Evolutionary conservation across 2,329 filamentous ascomycete genomes (phyloP).

Genomic region (Sporothrix euskadiensis): DNA sequence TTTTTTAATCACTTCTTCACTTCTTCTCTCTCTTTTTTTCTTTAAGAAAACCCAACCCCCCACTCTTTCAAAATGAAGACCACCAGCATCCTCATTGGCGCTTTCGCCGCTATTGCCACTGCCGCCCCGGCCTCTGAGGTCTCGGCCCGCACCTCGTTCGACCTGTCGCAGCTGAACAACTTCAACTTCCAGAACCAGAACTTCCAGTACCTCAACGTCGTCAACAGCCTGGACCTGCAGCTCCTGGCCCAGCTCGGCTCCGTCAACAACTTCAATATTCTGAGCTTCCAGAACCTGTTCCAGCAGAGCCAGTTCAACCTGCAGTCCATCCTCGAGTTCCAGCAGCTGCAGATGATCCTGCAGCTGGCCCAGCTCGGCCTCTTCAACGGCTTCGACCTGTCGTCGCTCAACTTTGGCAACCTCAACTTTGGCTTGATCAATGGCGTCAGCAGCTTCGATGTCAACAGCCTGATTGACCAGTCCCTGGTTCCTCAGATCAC

Average conservation of each 20-base stretch:
- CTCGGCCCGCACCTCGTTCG: constrained; percentile 42
- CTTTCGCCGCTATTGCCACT: constrained; percentile 47
- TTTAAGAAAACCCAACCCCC: constrained; percentile 31
- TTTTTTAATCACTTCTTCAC: constrained; percentile 33
- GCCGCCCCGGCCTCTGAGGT: constrained; percentile 47
- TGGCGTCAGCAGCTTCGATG: constrained; percentile 36
- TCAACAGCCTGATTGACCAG: constrained; percentile 35
- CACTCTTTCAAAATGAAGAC: constrained; percentile 50
- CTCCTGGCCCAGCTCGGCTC: constrained; percentile 46
- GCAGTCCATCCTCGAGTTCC: constrained; percentile 32
- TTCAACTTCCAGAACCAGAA: constrained; percentile 46
- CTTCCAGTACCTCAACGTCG: constrained; percentile 49
- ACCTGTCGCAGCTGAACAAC: constrained; percentile 45
- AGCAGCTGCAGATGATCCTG: constrained; percentile 33
- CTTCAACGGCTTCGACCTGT: constrained; percentile 38
- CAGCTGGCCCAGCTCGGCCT: constrained; percentile 38
- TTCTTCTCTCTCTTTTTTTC: not conserved
- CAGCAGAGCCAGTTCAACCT: constrained; percentile 31
- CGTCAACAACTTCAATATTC: constrained; percentile 50
- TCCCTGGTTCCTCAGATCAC: constrained; percentile 35
- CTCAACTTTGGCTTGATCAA: constrained; percentile 35
- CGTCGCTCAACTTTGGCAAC: constrained; percentile 34
- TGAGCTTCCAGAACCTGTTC: constrained; percentile 45
- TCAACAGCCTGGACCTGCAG: constrained; percentile 50
- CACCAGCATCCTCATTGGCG: constrained; percentile 48